Percentiles rank a stretch among this genome's conserved stretches.
phyloP scores from a whole-genome alignment of 257 asterid genomes.

The Echium plantagineum region DNA sequence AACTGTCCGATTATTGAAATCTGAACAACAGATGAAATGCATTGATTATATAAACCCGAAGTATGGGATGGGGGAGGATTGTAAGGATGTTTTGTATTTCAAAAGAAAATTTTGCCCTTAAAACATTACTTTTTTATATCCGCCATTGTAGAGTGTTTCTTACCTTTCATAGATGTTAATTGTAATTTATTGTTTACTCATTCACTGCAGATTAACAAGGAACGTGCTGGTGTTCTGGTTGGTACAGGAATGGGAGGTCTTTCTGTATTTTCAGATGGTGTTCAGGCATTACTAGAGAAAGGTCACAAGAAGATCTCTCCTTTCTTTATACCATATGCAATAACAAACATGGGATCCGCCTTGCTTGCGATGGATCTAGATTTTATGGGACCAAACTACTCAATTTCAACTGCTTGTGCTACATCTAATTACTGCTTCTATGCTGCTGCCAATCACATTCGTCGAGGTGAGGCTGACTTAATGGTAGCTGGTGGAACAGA shows the following conservation, averaged over 20 bases:
- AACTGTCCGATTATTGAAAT: too few relatives aligned
- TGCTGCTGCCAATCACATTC: constrained; percentile 94
- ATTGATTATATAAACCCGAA: too few relatives aligned
- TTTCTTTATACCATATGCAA: constrained; percentile 84
- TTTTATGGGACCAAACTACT: constrained; percentile 91
- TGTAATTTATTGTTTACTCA: constrained; percentile 8
- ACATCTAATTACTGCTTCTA: constrained; percentile 89
- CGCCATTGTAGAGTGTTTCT: neutral
- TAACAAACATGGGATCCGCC: constrained; percentile 93
- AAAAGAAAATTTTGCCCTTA: too few relatives aligned
- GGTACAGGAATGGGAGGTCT: constrained; percentile 99
- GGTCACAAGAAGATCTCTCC: constrained; percentile 81
- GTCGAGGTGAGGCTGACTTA: constrained; percentile 92
- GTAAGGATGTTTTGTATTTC: too few relatives aligned
- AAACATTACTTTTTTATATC: too few relatives aligned
- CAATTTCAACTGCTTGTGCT: constrained; percentile 94
- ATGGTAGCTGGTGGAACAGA: constrained; percentile 94
- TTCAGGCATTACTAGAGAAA: constrained; percentile 69
- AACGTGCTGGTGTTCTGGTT: constrained; percentile 74
- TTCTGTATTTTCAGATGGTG: constrained; percentile 76
- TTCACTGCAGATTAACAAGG: constrained; percentile 61
- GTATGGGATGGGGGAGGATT: too few relatives aligned
- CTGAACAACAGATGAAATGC: too few relatives aligned
- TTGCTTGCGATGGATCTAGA: constrained; percentile 88
- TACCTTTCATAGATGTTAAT: neutral